Conservation (phyloP, 2,329 filamentous ascomycete genomes). For the Camillea tinctor region DNA sequence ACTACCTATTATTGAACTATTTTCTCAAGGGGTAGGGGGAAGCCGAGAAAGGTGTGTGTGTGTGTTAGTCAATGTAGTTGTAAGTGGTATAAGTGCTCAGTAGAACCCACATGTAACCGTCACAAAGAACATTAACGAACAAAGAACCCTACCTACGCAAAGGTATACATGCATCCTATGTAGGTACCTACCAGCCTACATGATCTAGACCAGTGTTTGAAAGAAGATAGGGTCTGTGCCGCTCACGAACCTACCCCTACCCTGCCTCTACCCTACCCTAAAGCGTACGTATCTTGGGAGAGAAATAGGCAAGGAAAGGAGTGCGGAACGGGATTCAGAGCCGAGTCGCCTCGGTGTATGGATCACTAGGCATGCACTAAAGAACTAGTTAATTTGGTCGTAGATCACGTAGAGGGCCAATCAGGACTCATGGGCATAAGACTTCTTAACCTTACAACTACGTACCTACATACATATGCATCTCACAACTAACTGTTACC, state of each 20-base stretch:
- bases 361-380: neutral
- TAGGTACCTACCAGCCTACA: too few species aligned
- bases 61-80: neutral
- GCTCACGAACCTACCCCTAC: neutral
- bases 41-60: too few species aligned
- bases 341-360: neutral
- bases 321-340: neutral
- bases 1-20: neutral
- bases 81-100: neutral
- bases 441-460: neutral
- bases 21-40: too few species aligned
- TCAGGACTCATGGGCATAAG: neutral
- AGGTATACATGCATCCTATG: too few species aligned
- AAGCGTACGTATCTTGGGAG: too few species aligned
- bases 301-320: neutral
- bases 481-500: neutral
- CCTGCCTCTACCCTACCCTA: too few species aligned
- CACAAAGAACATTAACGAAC: too few species aligned
- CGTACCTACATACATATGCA: neutral
- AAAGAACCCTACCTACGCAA: too few species aligned
- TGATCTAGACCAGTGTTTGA: neutral
- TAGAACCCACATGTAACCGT: too few species aligned
- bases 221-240: neutral
- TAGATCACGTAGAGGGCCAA: neutral
- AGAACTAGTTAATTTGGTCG: neutral